phyloP scores from a whole-genome alignment of 179 eudicot genomes.

The Camellia oleifera region DNA sequence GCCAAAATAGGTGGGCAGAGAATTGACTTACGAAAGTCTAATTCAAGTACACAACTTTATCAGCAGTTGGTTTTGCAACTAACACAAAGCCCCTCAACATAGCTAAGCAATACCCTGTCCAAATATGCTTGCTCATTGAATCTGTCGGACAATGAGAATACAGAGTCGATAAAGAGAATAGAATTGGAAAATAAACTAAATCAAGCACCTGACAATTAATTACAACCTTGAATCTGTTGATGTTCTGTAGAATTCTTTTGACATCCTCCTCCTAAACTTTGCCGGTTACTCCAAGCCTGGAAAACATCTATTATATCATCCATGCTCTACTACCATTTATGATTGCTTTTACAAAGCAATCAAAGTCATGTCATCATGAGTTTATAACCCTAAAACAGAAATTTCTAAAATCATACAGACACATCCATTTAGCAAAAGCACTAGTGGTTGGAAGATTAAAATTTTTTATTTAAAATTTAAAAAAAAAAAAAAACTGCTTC shows the following conservation, averaged over 20 bases:
- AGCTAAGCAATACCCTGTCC: not conserved
- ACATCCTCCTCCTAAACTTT: not conserved
- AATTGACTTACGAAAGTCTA: constrained; percentile 1
- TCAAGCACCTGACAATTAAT: not conserved
- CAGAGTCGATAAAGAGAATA: not conserved
- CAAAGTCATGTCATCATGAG: not conserved
- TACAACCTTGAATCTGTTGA: not conserved
- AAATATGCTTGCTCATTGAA: not conserved
- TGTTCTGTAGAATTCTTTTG: not conserved
- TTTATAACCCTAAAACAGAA: not conserved
- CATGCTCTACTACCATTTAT: not conserved
- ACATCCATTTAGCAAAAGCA: not conserved
- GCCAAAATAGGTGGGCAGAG: not conserved
- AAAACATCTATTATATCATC: not conserved
- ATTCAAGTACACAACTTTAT: not conserved
- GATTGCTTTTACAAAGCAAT: not conserved
- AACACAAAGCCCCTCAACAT: not conserved
- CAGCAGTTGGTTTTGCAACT: not conserved
- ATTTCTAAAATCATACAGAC: not conserved
- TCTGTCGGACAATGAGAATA: not conserved
- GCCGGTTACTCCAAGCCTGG: not conserved
- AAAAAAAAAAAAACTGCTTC: not conserved
- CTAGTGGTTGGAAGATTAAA: not conserved
- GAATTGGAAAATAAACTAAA: not conserved
- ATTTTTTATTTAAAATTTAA: not conserved